Base-by-base conservation (phyloP, 1,139 yeast species). In the Williopsis jadinii region DNA sequence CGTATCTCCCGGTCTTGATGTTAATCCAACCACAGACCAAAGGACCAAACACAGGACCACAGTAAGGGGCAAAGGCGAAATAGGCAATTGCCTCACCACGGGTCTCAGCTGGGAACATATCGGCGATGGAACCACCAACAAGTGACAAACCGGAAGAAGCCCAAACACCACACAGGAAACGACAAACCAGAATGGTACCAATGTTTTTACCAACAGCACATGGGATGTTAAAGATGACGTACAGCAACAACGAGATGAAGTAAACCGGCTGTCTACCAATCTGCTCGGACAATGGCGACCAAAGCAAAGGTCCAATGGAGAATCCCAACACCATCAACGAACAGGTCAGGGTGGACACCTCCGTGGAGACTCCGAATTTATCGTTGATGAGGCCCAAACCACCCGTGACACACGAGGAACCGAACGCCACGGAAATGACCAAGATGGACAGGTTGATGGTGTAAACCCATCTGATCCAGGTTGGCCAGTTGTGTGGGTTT, bases 31-130 rank as follows among this genome's bases (percentile, higher is more conserved):
- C 96, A 57, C 86, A 84, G 35, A 85, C 87, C 41, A 88, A 65
- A n/a, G 95, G 95, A 31, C 95, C 96, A 40, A 87, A 64, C 31
- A 85, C 95, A 0, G 97, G 96, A 38, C 95, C 96, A 41, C 92
- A 81, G 62, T 87, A 87, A 4, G 97, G 97, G 43, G 95, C 90
- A 56, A 87, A 87, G 29, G 95, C 87, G 60, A 87, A 88, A 54
- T 83, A 82, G 0, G 95, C 95, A 64, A 87, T 87, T 30, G 95
- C 95, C 56, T 81, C 75, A 52, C 95, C 95, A 67, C 96, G 75
- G 2, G 88, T 77, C 52, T 79, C 84, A 36, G 77, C 72, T 43
- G 84, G 84, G 70, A 80, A 78, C 68, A 88, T 75, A 64, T 88
- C 97, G 40, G 94, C 94, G 48, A 88, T 75, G 35, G 95, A 82